phyloP scores from a whole-genome alignment of 257 asterid genomes.

The Petrea volubilis region DNA sequence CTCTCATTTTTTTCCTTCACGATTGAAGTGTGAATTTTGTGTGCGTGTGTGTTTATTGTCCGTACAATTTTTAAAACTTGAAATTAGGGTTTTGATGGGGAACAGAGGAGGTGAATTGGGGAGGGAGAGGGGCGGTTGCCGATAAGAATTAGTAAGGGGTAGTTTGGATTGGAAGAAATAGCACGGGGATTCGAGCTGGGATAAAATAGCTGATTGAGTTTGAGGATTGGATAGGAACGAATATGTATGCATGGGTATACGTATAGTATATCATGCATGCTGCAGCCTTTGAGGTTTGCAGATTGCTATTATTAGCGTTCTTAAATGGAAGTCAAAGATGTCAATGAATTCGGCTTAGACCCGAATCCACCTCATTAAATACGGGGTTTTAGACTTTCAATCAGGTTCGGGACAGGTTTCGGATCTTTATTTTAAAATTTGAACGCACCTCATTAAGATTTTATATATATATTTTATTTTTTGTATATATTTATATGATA shows the following conservation, averaged over 20 bases:
- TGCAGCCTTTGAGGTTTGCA: background rate
- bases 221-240: slow-evolving; percentile 17
- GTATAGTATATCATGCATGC: background rate
- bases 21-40: background rate
- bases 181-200: background rate
- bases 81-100: background rate
- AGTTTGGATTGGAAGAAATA: background rate
- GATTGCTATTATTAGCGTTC: background rate
- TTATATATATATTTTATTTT: no score
- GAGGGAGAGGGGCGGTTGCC: background rate
- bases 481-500: no score
- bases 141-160: slow-evolving; percentile 1
- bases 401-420: no score
- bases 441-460: no score
- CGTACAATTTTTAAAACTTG: background rate
- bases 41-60: background rate
- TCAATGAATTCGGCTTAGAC: no score
- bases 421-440: no score
- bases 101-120: background rate
- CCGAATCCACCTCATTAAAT: no score
- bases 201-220: background rate
- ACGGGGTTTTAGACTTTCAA: no score
- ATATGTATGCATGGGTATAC: background rate
- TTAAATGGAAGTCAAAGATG: no score
- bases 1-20: slow-evolving; percentile 30